Percentiles rank a stretch among this genome's conserved stretches.
These are phyloP conservation scores for Berberis thunbergii DNA, from an alignment of 164 flowering plant genomes.

Conservation along the genomic window DNA sequence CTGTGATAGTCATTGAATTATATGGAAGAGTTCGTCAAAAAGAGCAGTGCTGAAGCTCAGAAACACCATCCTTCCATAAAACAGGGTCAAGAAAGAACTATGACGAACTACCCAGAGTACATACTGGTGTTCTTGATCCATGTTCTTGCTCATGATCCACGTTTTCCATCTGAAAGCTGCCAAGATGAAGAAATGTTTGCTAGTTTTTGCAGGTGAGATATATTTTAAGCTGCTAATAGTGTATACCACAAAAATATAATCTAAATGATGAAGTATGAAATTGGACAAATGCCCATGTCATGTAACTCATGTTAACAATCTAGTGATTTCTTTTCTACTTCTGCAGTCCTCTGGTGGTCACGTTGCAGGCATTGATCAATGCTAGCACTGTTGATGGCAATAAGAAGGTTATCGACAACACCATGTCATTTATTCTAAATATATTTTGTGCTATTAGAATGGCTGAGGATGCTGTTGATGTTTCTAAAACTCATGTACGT, in stretches of 20 bases:
- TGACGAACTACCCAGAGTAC: conserved; percentile 56
- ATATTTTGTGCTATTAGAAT: conserved; percentile 67
- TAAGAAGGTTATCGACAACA: conserved; percentile 23
- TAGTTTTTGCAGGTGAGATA: conserved; percentile 50
- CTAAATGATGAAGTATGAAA: background rate
- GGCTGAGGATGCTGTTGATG: conserved; percentile 81
- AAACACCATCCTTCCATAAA: conserved; percentile 21
- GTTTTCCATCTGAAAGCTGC: conserved; percentile 47
- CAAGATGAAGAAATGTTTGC: conserved; percentile 44
- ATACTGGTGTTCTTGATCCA: conserved; percentile 67
- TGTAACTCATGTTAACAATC: background rate
- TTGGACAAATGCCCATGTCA: background rate
- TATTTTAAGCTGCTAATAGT: background rate
- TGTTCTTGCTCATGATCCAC: conserved; percentile 70
- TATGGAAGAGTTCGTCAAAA: conserved; percentile 58
- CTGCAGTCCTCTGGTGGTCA: conserved; percentile 66
- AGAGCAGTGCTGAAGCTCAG: conserved; percentile 40
- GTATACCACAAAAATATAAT: background rate
- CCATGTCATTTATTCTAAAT: conserved; percentile 31
- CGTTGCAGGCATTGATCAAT: conserved; percentile 43
- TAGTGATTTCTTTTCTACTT: conserved; percentile 1
- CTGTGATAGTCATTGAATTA: conserved; percentile 49
- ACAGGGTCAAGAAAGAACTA: conserved; percentile 24
- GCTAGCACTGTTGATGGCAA: conserved; percentile 29
- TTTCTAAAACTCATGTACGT: conserved; percentile 52